Conservation (phyloP, 352 stramenopile genomes). For the Globisporangium sylvaticum region DNA sequence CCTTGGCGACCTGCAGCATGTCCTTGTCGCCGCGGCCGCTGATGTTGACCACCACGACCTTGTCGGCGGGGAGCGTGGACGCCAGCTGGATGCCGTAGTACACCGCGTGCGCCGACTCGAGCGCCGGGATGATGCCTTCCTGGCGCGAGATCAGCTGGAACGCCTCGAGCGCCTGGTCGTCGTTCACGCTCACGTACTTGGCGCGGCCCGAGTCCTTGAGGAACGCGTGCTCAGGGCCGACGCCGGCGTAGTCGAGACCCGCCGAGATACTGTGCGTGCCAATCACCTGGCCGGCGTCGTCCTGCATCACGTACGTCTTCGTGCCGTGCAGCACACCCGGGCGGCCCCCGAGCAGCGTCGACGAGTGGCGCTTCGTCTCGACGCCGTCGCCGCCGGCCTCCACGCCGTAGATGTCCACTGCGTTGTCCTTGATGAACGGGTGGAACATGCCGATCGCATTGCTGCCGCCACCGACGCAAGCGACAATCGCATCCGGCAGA, state of each 20-base stretch:
- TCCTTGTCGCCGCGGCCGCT: conserved; percentile 98
- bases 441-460: conserved; percentile 99
- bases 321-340: conserved; percentile 97
- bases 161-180: conserved; percentile 95
- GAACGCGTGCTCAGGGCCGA: conserved; percentile 96
- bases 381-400: conserved; percentile 95
- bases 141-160: conserved; percentile 94
- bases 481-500: conserved; percentile 95
- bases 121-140: conserved; percentile 97
- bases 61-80: conserved; percentile 80
- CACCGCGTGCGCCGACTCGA: conserved; percentile 96
- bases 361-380: conserved; percentile 89
- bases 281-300: conserved; percentile 92
- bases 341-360: conserved; percentile 91
- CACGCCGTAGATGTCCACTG: conserved; percentile 93
- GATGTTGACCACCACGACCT: conserved; percentile 97
- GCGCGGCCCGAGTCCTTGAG: conserved; percentile 94
- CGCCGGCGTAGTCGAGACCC: conserved; percentile 97
- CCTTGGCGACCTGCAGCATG: conserved; percentile 97
- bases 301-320: conserved; percentile 97
- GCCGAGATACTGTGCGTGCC: conserved; percentile 95
- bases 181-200: conserved; percentile 95
- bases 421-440: conserved; percentile 93
- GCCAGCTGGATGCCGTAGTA: conserved; percentile 93
- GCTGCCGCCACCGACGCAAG: conserved; percentile 96